Percentiles rank a stretch among this genome's conserved stretches.
Evolutionary conservation across 345 rosid species (phyloP).

Genomic region (Eucalyptus pumila): DNA sequence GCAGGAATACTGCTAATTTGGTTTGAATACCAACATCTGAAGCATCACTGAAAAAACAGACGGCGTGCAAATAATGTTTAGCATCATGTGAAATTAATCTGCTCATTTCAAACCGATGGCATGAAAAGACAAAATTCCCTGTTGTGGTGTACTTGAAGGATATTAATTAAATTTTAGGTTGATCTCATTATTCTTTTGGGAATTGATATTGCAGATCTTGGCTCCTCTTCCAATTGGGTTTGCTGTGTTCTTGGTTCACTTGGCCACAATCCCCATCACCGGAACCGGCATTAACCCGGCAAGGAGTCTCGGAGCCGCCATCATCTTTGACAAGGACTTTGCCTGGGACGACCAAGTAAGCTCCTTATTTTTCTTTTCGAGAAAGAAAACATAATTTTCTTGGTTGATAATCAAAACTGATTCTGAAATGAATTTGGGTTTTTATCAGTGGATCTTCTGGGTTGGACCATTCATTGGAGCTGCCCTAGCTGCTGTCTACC

Average conservation of each 20-base stretch:
- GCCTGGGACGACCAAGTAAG: constrained; percentile 59
- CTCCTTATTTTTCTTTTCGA: background rate
- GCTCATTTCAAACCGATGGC: background rate
- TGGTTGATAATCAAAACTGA: background rate
- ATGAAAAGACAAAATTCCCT: background rate
- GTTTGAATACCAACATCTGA: background rate
- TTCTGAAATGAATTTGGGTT: background rate
- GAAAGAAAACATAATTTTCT: background rate
- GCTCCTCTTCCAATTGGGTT: constrained; percentile 75
- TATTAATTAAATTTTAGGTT: background rate
- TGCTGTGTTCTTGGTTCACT: constrained; percentile 62
- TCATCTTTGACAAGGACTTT: constrained; percentile 31
- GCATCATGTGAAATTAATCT: background rate
- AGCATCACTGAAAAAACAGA: background rate
- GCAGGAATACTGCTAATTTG: background rate
- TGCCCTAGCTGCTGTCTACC: constrained; percentile 66
- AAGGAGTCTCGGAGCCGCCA: constrained; percentile 68
- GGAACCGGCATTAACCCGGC: constrained; percentile 72
- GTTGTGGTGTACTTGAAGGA: background rate
- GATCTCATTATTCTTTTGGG: background rate
- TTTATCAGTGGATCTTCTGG: constrained; percentile 65
- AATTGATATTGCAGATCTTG: constrained; percentile 21
- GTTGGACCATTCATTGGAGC: constrained; percentile 72
- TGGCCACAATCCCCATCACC: constrained; percentile 63
- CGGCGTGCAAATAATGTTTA: background rate